Percentiles rank a stretch among this genome's conserved stretches.
Conservation (phyloP, 768 basidiomycete species). For the Termitomyces titanicus region DNA sequence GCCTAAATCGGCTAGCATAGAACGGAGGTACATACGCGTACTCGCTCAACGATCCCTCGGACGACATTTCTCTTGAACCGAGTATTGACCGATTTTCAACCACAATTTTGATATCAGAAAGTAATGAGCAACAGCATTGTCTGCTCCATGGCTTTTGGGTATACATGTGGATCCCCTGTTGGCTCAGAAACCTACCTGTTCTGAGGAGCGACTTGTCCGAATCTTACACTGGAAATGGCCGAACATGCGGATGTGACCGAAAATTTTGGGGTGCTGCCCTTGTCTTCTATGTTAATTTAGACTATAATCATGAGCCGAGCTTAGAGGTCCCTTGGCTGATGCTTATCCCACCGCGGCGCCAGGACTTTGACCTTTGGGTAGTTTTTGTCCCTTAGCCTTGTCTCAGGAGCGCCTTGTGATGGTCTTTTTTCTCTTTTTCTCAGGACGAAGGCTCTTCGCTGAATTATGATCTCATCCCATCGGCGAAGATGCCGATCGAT, state of each 20-base stretch:
- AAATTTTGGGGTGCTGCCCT: not conserved
- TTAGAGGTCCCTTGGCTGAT: not conserved
- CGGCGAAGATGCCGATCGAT: constrained; percentile 1
- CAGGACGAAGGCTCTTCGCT: not conserved
- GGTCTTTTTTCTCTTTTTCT: not conserved
- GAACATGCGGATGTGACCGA: not conserved
- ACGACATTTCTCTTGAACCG: not conserved
- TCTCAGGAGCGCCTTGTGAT: constrained; percentile 1
- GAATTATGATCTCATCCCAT: not conserved
- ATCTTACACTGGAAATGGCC: not conserved
- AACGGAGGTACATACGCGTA: not conserved
- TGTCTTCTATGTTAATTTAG: not conserved
- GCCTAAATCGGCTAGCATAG: not conserved
- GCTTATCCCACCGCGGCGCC: not conserved
- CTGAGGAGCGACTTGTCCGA: not conserved
- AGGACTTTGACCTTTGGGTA: not conserved
- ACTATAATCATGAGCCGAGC: no score
- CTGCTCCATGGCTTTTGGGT: no score
- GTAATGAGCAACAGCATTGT: no score
- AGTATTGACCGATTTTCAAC: no score
- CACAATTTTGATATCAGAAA: no score
- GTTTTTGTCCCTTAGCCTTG: not conserved
- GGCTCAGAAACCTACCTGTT: not conserved
- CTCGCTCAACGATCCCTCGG: not conserved
- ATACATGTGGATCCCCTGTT: not conserved